phyloP scores from a whole-genome alignment of 176 grass and related monocot genomes.

The Zea luxurians region DNA sequence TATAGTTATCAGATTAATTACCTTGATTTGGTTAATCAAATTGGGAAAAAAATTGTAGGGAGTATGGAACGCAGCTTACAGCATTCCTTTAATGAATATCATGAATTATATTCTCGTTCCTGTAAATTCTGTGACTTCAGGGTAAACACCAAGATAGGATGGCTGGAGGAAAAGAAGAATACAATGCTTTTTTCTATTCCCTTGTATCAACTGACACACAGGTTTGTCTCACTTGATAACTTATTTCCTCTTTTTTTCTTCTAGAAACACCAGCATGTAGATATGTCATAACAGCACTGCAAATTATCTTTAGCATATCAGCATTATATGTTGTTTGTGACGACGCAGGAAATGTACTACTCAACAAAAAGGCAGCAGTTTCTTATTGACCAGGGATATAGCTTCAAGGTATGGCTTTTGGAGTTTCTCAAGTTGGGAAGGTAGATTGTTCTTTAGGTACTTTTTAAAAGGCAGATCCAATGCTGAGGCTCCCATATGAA shows the following conservation, averaged over 20 bases:
- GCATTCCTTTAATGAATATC: neutral
- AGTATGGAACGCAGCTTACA: neutral
- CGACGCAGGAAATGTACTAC: constrained; percentile 91
- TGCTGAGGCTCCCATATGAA: too few relatives aligned
- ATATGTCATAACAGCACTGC: neutral
- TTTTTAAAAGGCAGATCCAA: neutral
- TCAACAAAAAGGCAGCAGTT: constrained; percentile 99
- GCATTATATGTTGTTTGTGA: constrained; percentile 24
- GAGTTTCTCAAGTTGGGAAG: neutral
- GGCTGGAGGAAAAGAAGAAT: constrained; percentile 99
- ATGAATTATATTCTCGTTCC: neutral
- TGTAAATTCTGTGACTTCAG: constrained; percentile 42
- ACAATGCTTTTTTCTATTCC: constrained; percentile 99
- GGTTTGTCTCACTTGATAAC: constrained; percentile 33
- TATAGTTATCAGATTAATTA: constrained; percentile 16
- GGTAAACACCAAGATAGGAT: constrained; percentile 93
- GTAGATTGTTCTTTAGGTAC: neutral
- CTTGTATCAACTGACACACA: constrained; percentile 99
- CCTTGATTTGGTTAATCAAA: neutral
- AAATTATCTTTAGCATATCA: constrained; percentile 14
- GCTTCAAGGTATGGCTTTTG: constrained; percentile 76
- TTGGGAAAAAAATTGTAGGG: neutral
- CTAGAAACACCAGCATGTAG: neutral
- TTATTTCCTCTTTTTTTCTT: constrained; percentile 16
- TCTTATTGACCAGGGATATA: constrained; percentile 97